A percentile compares a stretch with the other conserved stretches of the same genome.
Conservation (phyloP, 208 protist species). For the Naegleria lovaniensis region DNA sequence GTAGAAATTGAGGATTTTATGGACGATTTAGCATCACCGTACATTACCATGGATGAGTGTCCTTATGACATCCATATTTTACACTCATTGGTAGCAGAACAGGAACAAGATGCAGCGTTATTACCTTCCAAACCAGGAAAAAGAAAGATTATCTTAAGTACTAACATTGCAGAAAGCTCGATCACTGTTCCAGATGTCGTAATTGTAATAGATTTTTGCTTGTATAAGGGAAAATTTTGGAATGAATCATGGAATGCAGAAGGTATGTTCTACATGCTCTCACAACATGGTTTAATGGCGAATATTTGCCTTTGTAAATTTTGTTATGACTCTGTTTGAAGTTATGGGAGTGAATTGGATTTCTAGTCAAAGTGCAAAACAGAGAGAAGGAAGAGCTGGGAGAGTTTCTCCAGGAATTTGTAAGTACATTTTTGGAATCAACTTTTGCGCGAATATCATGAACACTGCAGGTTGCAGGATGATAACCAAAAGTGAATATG, state of each 20-base stretch:
- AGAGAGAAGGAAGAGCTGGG: slow-evolving; percentile 87
- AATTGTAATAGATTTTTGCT: slow-evolving; percentile 90
- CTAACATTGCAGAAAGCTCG: slow-evolving; percentile 96
- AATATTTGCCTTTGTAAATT: too few species aligned
- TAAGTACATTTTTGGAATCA: too few species aligned
- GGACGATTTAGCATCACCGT: slow-evolving; percentile 65
- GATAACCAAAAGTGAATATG: neutral
- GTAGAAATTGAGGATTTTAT: slow-evolving; percentile 79
- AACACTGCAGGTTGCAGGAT: neutral
- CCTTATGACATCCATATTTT: slow-evolving; percentile 74
- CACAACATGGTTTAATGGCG: too few species aligned
- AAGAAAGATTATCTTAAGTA: slow-evolving; percentile 87
- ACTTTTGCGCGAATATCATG: too few species aligned
- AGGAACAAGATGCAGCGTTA: slow-evolving; percentile 86
- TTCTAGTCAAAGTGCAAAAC: slow-evolving; percentile 81
- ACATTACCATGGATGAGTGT: slow-evolving; percentile 46
- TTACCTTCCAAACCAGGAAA: slow-evolving; percentile 64
- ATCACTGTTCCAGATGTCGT: slow-evolving; percentile 92
- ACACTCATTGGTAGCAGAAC: slow-evolving; percentile 78
- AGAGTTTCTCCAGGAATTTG: slow-evolving; percentile 80
- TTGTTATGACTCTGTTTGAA: too few species aligned
- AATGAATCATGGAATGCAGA: slow-evolving; percentile 33
- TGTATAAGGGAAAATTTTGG: slow-evolving; percentile 77
- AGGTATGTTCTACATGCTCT: slow-evolving; percentile 34
- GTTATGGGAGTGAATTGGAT: slow-evolving; percentile 69